Evolutionary conservation across 1,284 basidiomycete species (phyloP).

Genomic region (Sporisorium exsertum): DNA sequence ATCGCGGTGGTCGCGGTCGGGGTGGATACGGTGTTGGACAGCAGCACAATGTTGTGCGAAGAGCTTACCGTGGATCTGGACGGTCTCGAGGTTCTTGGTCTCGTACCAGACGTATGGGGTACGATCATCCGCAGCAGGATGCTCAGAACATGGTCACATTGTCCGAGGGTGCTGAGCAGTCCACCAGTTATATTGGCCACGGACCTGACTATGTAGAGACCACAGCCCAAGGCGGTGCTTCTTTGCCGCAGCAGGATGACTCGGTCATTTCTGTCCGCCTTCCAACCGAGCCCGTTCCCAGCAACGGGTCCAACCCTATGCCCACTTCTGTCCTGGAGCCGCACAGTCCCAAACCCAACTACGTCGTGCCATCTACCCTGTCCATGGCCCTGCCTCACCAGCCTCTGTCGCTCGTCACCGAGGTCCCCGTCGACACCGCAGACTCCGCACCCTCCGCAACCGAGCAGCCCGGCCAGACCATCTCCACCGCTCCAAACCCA

Average conservation of each 20-base stretch:
- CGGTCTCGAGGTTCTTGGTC: background rate
- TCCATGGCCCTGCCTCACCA: background rate
- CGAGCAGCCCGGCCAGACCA: background rate
- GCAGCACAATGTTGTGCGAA: conserved; percentile 3
- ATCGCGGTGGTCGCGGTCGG: background rate
- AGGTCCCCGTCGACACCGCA: background rate
- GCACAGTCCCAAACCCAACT: background rate
- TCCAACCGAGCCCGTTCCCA: background rate
- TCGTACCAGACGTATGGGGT: background rate
- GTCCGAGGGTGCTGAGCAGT: background rate
- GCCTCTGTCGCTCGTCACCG: background rate
- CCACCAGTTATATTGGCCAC: background rate
- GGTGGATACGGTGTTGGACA: background rate
- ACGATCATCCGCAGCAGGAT: background rate
- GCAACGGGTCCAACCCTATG: background rate
- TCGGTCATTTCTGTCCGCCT: background rate
- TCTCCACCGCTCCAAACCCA: background rate
- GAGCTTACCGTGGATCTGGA: background rate
- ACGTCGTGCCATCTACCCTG: background rate
- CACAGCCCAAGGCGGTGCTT: background rate
- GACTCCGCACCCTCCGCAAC: background rate
- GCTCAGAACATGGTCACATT: background rate
- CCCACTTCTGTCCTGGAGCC: background rate
- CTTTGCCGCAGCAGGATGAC: background rate
- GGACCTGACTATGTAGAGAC: background rate